These are phyloP conservation scores for Dryas drummondii DNA, from an alignment of 306 rosid species.

Conservation along the genomic window DNA sequence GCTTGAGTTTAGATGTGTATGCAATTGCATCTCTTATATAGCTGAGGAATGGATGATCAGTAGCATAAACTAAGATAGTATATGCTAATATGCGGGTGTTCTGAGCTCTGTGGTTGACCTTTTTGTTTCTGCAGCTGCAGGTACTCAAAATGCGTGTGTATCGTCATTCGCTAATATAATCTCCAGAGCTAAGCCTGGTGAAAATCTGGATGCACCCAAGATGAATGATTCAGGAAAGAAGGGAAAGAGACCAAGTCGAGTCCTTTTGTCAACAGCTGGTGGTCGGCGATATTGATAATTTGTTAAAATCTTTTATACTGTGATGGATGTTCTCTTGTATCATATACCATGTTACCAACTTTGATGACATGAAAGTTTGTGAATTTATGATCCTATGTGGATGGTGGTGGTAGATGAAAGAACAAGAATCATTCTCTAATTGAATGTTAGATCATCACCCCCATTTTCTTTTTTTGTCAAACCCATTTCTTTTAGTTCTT, in stretches of 20 bases:
- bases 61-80: neutral
- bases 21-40: neutral
- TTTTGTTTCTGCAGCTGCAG: constrained; percentile 37
- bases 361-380: neutral
- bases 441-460: neutral
- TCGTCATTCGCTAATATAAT: constrained; percentile 69
- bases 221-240: constrained; percentile 72
- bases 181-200: constrained; percentile 56
- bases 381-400: neutral
- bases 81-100: neutral
- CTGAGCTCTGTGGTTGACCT: neutral
- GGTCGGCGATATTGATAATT: constrained; percentile 77
- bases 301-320: neutral
- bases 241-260: constrained; percentile 78
- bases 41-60: neutral
- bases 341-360: neutral
- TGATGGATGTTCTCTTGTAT: neutral
- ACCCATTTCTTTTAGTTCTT: too few relatives aligned
- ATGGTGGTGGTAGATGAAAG: neutral
- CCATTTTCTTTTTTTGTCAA: too few relatives aligned
- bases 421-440: neutral
- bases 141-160: constrained; percentile 40
- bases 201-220: constrained; percentile 50
- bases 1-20: neutral
- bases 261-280: constrained; percentile 83